Evolutionary conservation across 352 stramenopile species (phyloP).

Genomic region (Globisporangium yorkense): DNA sequence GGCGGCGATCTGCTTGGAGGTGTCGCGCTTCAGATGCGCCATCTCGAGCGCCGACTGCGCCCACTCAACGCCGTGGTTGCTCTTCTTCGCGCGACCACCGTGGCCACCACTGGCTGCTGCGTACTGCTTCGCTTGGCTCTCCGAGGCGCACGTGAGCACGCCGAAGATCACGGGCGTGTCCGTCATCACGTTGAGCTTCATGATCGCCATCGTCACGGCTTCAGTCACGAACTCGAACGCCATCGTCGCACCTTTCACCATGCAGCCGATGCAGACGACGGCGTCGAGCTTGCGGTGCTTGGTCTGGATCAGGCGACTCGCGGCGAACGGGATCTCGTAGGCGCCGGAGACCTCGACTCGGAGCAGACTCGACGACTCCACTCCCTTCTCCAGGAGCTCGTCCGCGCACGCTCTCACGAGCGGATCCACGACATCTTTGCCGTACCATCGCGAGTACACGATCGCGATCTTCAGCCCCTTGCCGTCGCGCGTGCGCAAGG

Average conservation of each 20-base stretch:
- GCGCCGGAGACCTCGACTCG: conserved; percentile 85
- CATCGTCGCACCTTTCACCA: conserved; percentile 94
- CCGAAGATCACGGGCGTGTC: conserved; percentile 80
- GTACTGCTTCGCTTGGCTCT: conserved; percentile 89
- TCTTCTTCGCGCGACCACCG: conserved; percentile 24
- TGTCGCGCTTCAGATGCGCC: conserved; percentile 76
- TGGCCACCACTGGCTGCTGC: conserved; percentile 22
- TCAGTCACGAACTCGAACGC: conserved; percentile 98
- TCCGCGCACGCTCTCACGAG: conserved; percentile 44
- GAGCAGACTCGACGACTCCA: conserved; percentile 37
- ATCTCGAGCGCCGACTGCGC: conserved; percentile 80
- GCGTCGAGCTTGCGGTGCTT: conserved; percentile 87
- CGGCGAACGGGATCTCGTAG: conserved; percentile 95
- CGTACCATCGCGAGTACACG: conserved; percentile 61
- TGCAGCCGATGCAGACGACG: conserved; percentile 92
- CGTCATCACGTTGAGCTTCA: conserved; percentile 93
- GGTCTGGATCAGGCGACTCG: conserved; percentile 68
- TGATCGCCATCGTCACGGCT: conserved; percentile 91
- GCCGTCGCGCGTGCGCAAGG: conserved; percentile 6
- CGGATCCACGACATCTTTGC: conserved; percentile 36
- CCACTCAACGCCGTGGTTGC: conserved; percentile 53
- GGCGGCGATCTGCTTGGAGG: conserved; percentile 16
- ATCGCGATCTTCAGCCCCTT: conserved; percentile 41
- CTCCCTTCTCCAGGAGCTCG: conserved; percentile 53
- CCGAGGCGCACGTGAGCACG: conserved; percentile 91